Base-by-base conservation (phyloP, 192 early-diverging fungal species). In the Backusella macrospora region DNA sequence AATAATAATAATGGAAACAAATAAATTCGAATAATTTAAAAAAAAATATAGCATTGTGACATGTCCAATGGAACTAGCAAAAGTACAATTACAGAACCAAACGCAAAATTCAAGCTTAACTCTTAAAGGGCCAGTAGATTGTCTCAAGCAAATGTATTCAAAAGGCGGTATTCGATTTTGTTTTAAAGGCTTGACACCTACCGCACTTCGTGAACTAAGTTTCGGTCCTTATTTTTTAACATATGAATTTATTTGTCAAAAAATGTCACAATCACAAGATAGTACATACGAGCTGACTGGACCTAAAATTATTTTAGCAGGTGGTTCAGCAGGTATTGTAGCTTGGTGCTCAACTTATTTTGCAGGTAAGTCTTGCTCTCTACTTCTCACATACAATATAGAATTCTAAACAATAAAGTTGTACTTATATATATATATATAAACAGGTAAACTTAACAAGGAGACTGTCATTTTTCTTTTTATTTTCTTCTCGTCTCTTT, bases 211-310 rank as follows among this genome's bases (percentile, higher is more conserved):
- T 40, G 87, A 88, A 64, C 75, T 81, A 8, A 85, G 84, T 21
- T 85, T 86, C 73, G 87, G 87, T 40, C 84, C 87, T 6, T 88
- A 88, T 44, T 88, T 88, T 71, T 68, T 86, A 34, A 82, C 79
- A 12, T 86, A 86, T 55, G 87, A 85, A 45, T 79, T 81, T 21
- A 81, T 83, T 59, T 83, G 82, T 59, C 77, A 81, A 44, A 76
- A 69, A 40, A 42, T 82, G n/a, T 81, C 79, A 14, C 77, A 80
- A 6, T 37, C 62, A 15, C 14, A 18, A 3, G 23, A 47, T 0
- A 45, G 45, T 68, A 21, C 39, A 21, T 73, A 86, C 47, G 82
- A 86, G 63, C 62, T 86, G 43, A 79, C 72, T 26, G 81, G 84
- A 21, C 39, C 62, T n/a, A 75, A 82, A 38, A 62, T 88, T 5